Base-by-base conservation (phyloP, 2,329 filamentous ascomycete species). In the Samsoniella hepiali region DNA sequence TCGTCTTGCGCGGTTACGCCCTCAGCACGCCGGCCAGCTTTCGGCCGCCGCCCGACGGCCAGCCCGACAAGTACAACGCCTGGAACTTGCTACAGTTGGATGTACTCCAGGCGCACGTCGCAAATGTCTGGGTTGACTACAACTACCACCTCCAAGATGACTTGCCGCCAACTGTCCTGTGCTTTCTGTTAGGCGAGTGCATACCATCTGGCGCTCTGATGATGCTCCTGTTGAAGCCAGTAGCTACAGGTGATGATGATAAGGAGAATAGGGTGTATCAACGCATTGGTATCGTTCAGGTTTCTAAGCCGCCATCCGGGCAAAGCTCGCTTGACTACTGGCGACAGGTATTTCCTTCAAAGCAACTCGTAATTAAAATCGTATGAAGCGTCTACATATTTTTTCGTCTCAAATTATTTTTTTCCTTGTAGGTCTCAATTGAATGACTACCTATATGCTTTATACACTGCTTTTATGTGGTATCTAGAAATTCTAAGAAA, bases 401-500 rank as follows among this genome's bases (percentile, higher is more conserved):
- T 36, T 47, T 36, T 22, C 22, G 22, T 22, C 22, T 22, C 22
- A 22, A 22, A 22, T 22, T 22, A 22, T 9, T 22, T 44, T 27
- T 22, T 40, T 53, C 11, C 32, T 36, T 53, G 49, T 61, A 61
- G 58, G 38, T 7, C 45, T 53, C 15, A 9, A 53, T n/a, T 17
- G 45, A n/a, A 44, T 42, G 29, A n/a, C 38, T 54, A 53, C 29
- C 8, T 34, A 27, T 15, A 50, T 34, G 47, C 49, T 45, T 34
- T 6, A 15, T 45, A 53, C 36, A 42, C 10, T 54, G 11, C n/a
- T 10, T 27, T 55, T 7, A 34, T 47, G 3, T 62, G 59, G 50
- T 55, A 62, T 62, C 59, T 40, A 45, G 34, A 61, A 32, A 27
- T 17, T 64, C 59, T 68, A 73, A 22, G 45, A 47, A 50, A 72